Evolutionary conservation across 1,284 basidiomycete species (phyloP).

Genomic region (Fomitopsis pinicola): DNA sequence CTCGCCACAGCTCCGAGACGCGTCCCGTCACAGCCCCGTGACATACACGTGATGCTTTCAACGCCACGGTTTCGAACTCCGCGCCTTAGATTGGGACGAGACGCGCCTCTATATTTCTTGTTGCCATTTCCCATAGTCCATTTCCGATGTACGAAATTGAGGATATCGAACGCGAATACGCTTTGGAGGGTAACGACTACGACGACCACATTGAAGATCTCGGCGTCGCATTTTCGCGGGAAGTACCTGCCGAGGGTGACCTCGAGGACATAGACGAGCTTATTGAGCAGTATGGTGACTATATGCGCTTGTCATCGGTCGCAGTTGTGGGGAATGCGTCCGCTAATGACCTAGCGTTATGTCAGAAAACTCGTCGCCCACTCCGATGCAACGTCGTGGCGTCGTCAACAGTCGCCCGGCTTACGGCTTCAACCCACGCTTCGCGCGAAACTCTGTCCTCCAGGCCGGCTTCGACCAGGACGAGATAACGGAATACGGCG

Average conservation of each 20-base stretch:
- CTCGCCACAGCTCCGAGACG: conserved; percentile 5
- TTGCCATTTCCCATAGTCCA: not conserved
- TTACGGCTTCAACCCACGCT: not conserved
- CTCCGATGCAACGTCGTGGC: conserved; percentile 26
- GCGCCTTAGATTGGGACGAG: not conserved
- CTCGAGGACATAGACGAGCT: conserved; percentile 8
- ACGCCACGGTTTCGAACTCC: conserved; percentile 6
- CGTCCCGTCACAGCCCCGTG: conserved; percentile 19
- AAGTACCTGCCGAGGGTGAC: not conserved
- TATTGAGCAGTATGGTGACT: conserved; percentile 31
- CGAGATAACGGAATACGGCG: conserved; percentile 5
- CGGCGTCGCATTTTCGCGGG: not conserved
- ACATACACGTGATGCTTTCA: conserved; percentile 6
- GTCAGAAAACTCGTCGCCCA: conserved; percentile 38
- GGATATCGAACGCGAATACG: conserved; percentile 16
- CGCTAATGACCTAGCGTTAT: conserved; percentile 3
- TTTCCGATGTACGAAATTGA: conserved; percentile 14
- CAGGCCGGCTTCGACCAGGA: not conserved
- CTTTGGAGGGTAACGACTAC: conserved; percentile 13
- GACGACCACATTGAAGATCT: conserved; percentile 9
- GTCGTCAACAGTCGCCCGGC: not conserved
- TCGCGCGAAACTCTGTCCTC: not conserved
- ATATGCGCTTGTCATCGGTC: conserved; percentile 35
- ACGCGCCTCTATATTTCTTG: not conserved
- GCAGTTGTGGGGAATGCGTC: not conserved